phyloP scores from a whole-genome alignment of 331 rosid genomes.

The Pyracantha coccinea region DNA sequence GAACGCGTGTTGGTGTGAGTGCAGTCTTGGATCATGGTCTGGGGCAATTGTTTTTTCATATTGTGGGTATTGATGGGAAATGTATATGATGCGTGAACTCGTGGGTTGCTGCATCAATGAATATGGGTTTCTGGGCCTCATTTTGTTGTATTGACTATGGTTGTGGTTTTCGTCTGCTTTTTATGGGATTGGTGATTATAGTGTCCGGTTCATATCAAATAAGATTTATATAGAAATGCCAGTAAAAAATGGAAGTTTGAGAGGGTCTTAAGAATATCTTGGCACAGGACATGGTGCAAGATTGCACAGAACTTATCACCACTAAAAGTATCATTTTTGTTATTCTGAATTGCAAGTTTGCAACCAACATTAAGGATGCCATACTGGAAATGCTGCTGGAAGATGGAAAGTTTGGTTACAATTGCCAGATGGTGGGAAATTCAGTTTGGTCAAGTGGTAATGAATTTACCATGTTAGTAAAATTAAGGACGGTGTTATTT shows the following conservation, averaged over 20 bases:
- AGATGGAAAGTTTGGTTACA: slow-evolving; percentile 6
- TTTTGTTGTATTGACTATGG: slow-evolving; percentile 27
- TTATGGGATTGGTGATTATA: slow-evolving; percentile 19
- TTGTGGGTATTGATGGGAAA: slow-evolving; percentile 38
- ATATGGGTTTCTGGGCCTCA: slow-evolving; percentile 30
- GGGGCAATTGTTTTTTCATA: slow-evolving; percentile 34
- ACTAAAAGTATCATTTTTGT: slow-evolving; percentile 5
- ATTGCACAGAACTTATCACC: slow-evolving; percentile 11
- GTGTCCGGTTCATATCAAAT: slow-evolving; percentile 16
- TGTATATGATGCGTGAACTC: slow-evolving; percentile 31
- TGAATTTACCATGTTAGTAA: slow-evolving; percentile 16
- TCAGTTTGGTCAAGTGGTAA: slow-evolving; percentile 22
- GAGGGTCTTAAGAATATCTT: slow-evolving; percentile 12
- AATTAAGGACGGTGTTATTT: slow-evolving; percentile 20
- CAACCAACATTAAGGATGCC: slow-evolving; percentile 10
- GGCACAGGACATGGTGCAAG: slow-evolving; percentile 18
- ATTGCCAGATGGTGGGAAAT: slow-evolving; percentile 13
- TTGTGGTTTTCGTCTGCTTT: slow-evolving; percentile 31
- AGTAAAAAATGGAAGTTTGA: slow-evolving; percentile 11
- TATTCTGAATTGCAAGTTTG: slow-evolving; percentile 14
- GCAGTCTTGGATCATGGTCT: slow-evolving; percentile 57
- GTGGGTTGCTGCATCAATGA: slow-evolving; percentile 37
- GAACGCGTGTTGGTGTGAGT: slow-evolving; percentile 75
- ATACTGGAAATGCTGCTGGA: slow-evolving; percentile 1
- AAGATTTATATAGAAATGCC: slow-evolving; percentile 15